Conservation (phyloP, 345 rosid genomes). For the Syzygium grande region DNA sequence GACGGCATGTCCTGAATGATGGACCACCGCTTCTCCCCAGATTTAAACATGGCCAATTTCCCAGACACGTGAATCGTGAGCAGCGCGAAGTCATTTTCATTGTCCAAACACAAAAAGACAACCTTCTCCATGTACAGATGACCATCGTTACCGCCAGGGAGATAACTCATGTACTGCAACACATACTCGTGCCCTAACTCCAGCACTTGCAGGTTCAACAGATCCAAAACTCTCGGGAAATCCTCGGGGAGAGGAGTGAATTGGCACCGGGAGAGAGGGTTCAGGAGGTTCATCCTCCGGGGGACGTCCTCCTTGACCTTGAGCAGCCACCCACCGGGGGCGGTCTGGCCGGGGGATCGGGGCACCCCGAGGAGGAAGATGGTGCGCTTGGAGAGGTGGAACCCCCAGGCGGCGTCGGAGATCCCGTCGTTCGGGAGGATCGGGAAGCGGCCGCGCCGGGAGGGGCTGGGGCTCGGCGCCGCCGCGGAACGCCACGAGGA, state of each 20-base stretch:
- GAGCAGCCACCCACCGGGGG: conserved; percentile 46
- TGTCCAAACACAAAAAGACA: conserved; percentile 29
- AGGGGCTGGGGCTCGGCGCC: conserved; percentile 22
- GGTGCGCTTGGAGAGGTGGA: conserved; percentile 61
- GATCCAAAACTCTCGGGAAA: conserved; percentile 45
- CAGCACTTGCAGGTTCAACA: conserved; percentile 22
- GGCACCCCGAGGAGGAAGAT: conserved; percentile 41
- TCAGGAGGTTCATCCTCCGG: conserved; percentile 29
- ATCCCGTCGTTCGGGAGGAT: conserved; percentile 52
- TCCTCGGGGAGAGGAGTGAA: conserved; percentile 19
- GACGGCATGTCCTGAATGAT: conserved; percentile 68
- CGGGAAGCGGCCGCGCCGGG: conserved; percentile 27
- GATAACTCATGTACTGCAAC: conserved; percentile 37
- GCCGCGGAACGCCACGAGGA: conserved; percentile 67
- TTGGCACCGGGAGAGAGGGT: conserved; percentile 55
- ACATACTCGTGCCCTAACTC: conserved; percentile 70
- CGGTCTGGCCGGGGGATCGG: not conserved
- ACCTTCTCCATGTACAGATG: conserved; percentile 73
- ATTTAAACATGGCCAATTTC: conserved; percentile 63
- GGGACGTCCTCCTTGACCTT: conserved; percentile 44
- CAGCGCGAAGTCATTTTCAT: conserved; percentile 33
- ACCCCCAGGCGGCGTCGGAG: conserved; percentile 31
- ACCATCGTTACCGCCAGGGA: conserved; percentile 13
- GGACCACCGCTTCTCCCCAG: conserved; percentile 54
- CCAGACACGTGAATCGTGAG: conserved; percentile 91